phyloP scores from a whole-genome alignment of 805 yeast species.

The Candida lessepsii region DNA sequence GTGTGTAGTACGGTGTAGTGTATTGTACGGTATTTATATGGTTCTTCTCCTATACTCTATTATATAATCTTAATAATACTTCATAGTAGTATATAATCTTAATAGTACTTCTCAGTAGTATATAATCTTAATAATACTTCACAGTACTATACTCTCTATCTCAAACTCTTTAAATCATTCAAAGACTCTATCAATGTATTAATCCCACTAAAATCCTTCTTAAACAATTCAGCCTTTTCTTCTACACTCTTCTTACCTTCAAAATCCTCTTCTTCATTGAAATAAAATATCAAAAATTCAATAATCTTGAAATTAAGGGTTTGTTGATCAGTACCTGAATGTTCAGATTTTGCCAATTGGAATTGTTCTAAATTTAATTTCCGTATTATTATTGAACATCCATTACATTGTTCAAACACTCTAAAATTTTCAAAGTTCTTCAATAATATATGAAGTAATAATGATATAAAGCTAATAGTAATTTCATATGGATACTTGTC shows the following conservation, averaged over 20 bases:
- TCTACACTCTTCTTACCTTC: conserved; percentile 15
- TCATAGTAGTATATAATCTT: too few species aligned
- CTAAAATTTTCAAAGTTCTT: conserved; percentile 57
- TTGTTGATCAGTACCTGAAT: conserved; percentile 30
- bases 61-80: too few species aligned
- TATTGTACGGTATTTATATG: too few species aligned
- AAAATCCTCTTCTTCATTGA: conserved; percentile 51
- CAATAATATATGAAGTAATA: conserved; percentile 57
- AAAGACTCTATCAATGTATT: conserved; percentile 37
- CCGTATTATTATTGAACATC: conserved; percentile 52
- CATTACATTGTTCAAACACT: conserved; percentile 54
- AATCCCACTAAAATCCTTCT: conserved; percentile 39
- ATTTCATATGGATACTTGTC: conserved; percentile 10
- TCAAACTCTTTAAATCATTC: conserved; percentile 26
- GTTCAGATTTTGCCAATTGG: conserved; percentile 8
- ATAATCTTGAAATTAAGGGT: conserved; percentile 60
- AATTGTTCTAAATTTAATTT: conserved; percentile 28
- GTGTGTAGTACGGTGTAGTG: too few species aligned
- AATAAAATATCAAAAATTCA: conserved; percentile 68
- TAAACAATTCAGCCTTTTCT: conserved; percentile 37
- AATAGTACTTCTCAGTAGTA: not conserved
- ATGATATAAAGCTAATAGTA: conserved; percentile 44
- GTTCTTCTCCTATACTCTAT: too few species aligned
- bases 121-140: too few species aligned
- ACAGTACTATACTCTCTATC: too few species aligned